Evolutionary conservation across 345 rosid species (phyloP), one percentile per base, ranked within the genome.

Genomic region (Eucalyptus viminalis): DNA sequence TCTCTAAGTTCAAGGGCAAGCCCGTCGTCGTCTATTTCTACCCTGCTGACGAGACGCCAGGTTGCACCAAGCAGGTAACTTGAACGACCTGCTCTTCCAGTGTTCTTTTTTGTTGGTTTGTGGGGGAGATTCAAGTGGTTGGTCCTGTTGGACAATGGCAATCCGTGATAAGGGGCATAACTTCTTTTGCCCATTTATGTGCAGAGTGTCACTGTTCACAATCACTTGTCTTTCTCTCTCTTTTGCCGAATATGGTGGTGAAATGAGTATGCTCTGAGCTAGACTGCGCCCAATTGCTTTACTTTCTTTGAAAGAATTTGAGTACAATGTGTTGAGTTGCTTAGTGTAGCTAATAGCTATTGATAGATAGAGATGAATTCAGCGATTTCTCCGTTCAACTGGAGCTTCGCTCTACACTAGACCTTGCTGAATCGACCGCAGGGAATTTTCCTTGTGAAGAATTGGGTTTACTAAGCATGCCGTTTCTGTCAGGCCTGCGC

Each of bases 41-140:
- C 94, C 99, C 99, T 86, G 99, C 99, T 49, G 99, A 97, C 93
- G 99, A 97, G 90, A 90, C 95, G 54, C 99, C 99, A 81, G 95
- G 99, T 54, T 97, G 99, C 95, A 97, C 99, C 90, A 97, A 97
- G 89, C 98, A 97, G 99, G 99, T 96, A 49, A 40, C 85, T 37
- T 76, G 85, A 76, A 76, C 85, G 4, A 22, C 85, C 85, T 76
- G 24, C 47, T 76, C 85, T 37, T 21, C 15, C 85, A 11, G 29
- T 11, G 37, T 53, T 53, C 56, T 3, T 49, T 34, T 50, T 86
- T 17, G 25, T 17, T 51, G 37, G 31, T 14, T 22, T 43, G 22
- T n/a, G 37, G 16, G 47, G 37, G 10, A 40, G 65, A 51, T 86
- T 86, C 45, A 31, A 45, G 67, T 19, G 16, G 34, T 53, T 53